Evolutionary conservation across 768 basidiomycete genomes (phyloP).

Genomic region (Phylloporus sp.): DNA sequence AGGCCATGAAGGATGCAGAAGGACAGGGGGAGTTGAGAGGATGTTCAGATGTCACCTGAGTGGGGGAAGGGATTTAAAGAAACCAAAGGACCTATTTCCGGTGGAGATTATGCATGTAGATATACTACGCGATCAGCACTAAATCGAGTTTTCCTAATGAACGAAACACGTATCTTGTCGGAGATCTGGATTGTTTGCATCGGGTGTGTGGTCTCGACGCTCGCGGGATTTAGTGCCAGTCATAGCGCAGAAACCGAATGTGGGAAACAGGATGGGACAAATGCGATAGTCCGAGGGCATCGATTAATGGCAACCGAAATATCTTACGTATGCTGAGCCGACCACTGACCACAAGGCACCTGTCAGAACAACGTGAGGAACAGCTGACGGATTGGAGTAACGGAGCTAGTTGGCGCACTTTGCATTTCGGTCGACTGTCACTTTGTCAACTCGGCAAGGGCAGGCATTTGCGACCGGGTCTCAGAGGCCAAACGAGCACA

Average conservation of each 20-base stretch:
- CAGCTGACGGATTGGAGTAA: slow-evolving; percentile 24
- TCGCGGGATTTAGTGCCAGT: slow-evolving; percentile 35
- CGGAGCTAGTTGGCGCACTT: slow-evolving; percentile 32
- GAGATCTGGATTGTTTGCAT: slow-evolving; percentile 34
- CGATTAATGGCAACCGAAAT: slow-evolving; percentile 36
- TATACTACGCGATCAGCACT: slow-evolving; percentile 39
- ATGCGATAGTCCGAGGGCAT: slow-evolving; percentile 36
- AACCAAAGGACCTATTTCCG: slow-evolving; percentile 23
- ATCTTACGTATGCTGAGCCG: slow-evolving; percentile 32
- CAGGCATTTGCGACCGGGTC: slow-evolving; percentile 26
- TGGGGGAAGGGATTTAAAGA: slow-evolving; percentile 30
- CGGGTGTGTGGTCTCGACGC: slow-evolving; percentile 35
- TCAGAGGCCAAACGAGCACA: slow-evolving; percentile 22
- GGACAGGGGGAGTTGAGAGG: slow-evolving; percentile 24
- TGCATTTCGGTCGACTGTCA: slow-evolving; percentile 24
- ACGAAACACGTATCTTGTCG: slow-evolving; percentile 35
- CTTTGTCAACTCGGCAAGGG: slow-evolving; percentile 28
- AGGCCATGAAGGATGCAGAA: slow-evolving; percentile 21
- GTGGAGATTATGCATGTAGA: slow-evolving; percentile 39
- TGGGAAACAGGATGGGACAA: slow-evolving; percentile 32
- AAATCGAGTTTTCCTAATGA: slow-evolving; percentile 35
- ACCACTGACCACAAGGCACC: slow-evolving; percentile 32
- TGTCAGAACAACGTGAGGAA: slow-evolving; percentile 31
- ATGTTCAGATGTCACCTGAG: slow-evolving; percentile 23
- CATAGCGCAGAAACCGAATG: slow-evolving; percentile 29